Conservation (phyloP, 2,329 filamentous ascomycete genomes). For the Colletotrichum orbiculare region DNA sequence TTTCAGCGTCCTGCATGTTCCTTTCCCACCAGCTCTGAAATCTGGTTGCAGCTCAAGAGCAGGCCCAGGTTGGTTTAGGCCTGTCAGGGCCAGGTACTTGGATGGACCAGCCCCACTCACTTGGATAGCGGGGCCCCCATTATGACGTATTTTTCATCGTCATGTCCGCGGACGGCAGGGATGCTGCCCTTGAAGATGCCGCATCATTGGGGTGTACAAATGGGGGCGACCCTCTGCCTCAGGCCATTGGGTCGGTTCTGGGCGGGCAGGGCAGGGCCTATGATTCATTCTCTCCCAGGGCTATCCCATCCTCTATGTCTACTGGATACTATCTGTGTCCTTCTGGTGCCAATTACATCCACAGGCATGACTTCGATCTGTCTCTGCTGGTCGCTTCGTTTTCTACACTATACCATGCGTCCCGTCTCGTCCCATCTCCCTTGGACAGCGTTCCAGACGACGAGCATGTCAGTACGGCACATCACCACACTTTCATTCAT, state of each 20-base stretch:
- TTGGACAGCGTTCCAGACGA: too few relatives aligned
- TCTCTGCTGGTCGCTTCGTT: too few relatives aligned
- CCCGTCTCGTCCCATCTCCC: too few relatives aligned
- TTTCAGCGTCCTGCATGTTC: constrained; percentile 4
- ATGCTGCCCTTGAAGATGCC: neutral
- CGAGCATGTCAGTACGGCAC: too few relatives aligned
- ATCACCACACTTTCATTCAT: too few relatives aligned
- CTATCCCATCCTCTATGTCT: constrained; percentile 4
- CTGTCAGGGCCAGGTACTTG: neutral
- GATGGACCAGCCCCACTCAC: constrained; percentile 18
- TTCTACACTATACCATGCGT: too few relatives aligned
- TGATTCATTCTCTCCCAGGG: constrained; percentile 22
- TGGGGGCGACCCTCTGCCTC: constrained; percentile 4
- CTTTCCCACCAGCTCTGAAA: neutral
- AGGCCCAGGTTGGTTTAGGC: constrained; percentile 7
- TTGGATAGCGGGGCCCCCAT: constrained; percentile 31
- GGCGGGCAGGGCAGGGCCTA: constrained; percentile 8
- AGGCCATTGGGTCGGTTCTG: constrained; percentile 13
- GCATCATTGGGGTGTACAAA: constrained; percentile 13
- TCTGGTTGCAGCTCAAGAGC: constrained; percentile 14
- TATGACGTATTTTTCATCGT: constrained; percentile 31
- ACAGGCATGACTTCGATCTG: neutral
- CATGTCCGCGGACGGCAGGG: constrained; percentile 28
- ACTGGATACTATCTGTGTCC: neutral
- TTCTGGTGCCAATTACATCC: neutral